Base-by-base conservation (phyloP, 2,329 filamentous ascomycete genomes). In the Biscogniauxia mediterranea region DNA sequence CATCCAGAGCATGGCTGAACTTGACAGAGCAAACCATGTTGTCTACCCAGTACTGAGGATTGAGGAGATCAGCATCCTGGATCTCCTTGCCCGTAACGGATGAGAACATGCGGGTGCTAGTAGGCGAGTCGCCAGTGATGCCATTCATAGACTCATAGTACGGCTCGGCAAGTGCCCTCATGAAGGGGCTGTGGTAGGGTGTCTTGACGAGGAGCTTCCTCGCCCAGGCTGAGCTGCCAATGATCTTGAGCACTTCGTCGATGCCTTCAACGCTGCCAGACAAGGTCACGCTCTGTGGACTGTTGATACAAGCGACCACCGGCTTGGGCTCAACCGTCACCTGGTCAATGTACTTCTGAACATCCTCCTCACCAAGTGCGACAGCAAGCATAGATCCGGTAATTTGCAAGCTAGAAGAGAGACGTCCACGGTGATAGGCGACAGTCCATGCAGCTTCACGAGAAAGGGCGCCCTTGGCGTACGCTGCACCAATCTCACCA, bases 121-220 rank as follows among this genome's bases (percentile, higher is more conserved):
- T 66, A 51, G 56, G 21, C 46, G 60, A 54, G 20, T 62, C 61
- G 28, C 59, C 53, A 28, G 58, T 61, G 54, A 69, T 69, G 57
- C 59, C 66, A 61, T 58, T 64, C 68, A 65, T 68, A 46, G 63
- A 73, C 56, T 68, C 66, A 25, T 69, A 64, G 57, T 78, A 78
- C 13, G 71, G 69, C 38, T 73, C 71, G 1, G 70, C 73, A 13
- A 75, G 65, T 20, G 71, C 68, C 23, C 71, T 66, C 76, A 79
- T 79, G 61, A 77, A 76, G 28, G 72, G 73, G 0, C 77, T 79
- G 66, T 81, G 79, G 61, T 80, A 81, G 0, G 79, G 79, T 2
- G 71, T 75, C 56, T 78, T 76, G 19, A 79, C 77, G 4, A 71
- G 73, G 6, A 79, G 71, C 19, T 72, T 71, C 7, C 78, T 68